Base-by-base conservation (phyloP, 148 eudicot genomes). In the Nyssa sinensis region DNA sequence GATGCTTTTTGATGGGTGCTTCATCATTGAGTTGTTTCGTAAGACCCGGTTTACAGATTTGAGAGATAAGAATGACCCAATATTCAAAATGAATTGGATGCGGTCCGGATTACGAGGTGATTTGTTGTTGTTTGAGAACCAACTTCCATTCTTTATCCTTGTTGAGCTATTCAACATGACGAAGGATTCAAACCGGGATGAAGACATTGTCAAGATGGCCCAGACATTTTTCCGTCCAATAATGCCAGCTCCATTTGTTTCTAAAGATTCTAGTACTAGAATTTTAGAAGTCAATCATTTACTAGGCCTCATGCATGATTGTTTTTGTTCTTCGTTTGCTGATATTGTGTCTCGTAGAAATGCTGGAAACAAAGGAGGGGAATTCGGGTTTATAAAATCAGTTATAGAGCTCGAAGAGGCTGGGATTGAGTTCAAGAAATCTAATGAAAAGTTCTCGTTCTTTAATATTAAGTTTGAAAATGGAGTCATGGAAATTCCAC, bases 1-100 rank as follows among this genome's bases (percentile, higher is more conserved):
- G 82, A 51, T 78, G 74, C 44, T 82, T 29, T 66, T 78, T 8
- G 82, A 82, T 39, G 70, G 74, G 7, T 75, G 49, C 32, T 82
- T 82, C 25, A 44, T 82, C 23, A 35, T 78, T 30, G 82, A 82
- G 35, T 29, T 78, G 0, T 25, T 82, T 8, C 69, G 82, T 7
- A 67, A 74, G 37, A 51, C 19, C 27, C 27, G 7, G 1, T 30
- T 62, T 16, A 70, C 62, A 16, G 44, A 19, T 1, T 1, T 49
- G 3, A 74, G 47, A 39, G 55, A 64, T 25, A 24, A 44, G 2
- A 31, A 75, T 19, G 85, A 82, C 23, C 73, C 58, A 12, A 28
- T 78, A 63, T 75, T 82, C 33, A 21, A 31, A 41, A 58, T 27
- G 55, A 47, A 30, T 30, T 55, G 65, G 69, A 47, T 62, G 29